Base-by-base conservation (phyloP, 192 early-diverging fungal species). In the Entrophospora sp. region DNA sequence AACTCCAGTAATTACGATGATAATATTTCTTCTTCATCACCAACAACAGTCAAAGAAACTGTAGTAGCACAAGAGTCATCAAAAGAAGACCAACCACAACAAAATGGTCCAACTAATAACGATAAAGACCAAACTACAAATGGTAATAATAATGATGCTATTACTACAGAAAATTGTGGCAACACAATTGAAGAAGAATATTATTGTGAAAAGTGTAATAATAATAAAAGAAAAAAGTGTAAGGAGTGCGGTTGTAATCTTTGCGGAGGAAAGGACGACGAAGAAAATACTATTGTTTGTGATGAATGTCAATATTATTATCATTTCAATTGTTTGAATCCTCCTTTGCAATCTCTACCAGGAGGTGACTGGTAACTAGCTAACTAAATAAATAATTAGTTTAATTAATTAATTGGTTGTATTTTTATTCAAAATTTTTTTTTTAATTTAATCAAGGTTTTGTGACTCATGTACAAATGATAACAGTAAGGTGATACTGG, bases 281-380 rank as follows among this genome's bases (percentile, higher is more conserved):
- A 82, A 32, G 48, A 67, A n/a, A 67, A 80, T 45, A 79, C 80
- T 18, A 62, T 85, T 37, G 77, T 78, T 5, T 85, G 83, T 68
- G 83, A 85, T 64, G 79, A 85, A 42, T 85, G 83, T 40, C 75
- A 81, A 22, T 44, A 49, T 6, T 83, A 79, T 61, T 85, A 57
- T 69, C 83, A 85, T 60, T 75, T 78, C 58, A 40, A 63, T 32
- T 85, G 83, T 42, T 70, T 82, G 3, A 69, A 72, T 0, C 65
- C 62, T 22, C 77, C 72, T 7, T 57, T 85, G 27, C 53, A 42
- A 6, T 51, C 48, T 38, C 44, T 79, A 0, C 83, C 83, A 1
- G 60, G 61, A 44, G 82, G 53, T 7, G 77, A 83, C 36, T 83
- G 79, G 75, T 83, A 77, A 35, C 32, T 30, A 20, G 53, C n/a